phyloP scores from a whole-genome alignment of 768 basidiomycete genomes.

The Mycena epipterygia region DNA sequence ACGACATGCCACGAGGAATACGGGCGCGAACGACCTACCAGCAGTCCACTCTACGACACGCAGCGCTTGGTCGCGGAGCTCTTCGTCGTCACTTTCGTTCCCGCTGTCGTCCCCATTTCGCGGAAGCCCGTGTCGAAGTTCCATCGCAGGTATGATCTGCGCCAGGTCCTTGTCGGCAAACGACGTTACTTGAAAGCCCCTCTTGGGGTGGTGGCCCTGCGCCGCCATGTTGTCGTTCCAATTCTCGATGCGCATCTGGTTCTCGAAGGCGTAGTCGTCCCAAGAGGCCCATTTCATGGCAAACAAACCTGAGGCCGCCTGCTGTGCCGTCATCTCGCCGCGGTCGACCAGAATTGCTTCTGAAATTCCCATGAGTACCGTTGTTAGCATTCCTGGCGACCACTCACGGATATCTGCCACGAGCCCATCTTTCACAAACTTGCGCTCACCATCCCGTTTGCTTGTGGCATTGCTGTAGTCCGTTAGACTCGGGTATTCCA shows the following conservation, averaged over 20 bases:
- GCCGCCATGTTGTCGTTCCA: slow-evolving; percentile 1
- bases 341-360: background rate
- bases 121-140: too few species aligned
- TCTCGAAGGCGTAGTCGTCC: background rate
- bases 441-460: background rate
- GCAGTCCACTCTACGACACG: too few species aligned
- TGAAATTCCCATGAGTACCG: background rate
- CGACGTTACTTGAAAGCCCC: background rate
- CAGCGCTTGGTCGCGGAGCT: too few species aligned
- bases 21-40: too few species aligned
- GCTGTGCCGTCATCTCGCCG: background rate
- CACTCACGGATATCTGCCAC: background rate
- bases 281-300: background rate
- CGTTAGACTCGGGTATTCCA: background rate
- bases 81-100: too few species aligned
- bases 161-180: background rate
- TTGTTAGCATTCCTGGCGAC: too few species aligned
- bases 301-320: background rate
- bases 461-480: background rate
- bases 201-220: background rate
- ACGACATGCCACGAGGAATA: too few species aligned
- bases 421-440: background rate
- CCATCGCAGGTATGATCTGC: too few species aligned
- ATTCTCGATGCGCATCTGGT: background rate
- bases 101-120: too few species aligned